phyloP scores from a whole-genome alignment of 345 rosid genomes.

The Citrus trifoliata region DNA sequence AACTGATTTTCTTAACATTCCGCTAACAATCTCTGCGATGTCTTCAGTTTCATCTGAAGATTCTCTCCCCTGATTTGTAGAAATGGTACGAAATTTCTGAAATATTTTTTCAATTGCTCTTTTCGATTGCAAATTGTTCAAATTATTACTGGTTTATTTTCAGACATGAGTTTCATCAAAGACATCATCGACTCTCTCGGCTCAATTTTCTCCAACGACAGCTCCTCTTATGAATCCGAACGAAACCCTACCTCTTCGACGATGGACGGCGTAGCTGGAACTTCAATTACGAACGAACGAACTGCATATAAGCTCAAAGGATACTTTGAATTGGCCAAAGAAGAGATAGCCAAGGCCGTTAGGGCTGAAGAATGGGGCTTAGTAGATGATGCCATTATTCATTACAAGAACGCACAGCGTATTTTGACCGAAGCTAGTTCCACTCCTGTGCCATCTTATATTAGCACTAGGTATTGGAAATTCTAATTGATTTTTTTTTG shows the following conservation, averaged over 20 bases:
- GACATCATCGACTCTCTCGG: conserved; percentile 59
- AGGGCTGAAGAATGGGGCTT: conserved; percentile 95
- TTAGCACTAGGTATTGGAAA: conserved; percentile 49
- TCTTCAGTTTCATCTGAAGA: not conserved
- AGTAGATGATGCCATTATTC: conserved; percentile 66
- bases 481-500: not conserved
- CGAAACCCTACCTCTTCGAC: conserved; percentile 30
- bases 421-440: conserved; percentile 67
- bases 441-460: conserved; percentile 66
- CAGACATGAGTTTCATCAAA: conserved; percentile 64
- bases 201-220: conserved; percentile 41
- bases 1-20: no score
- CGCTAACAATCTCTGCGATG: not conserved
- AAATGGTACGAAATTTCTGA: not conserved
- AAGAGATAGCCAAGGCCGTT: conserved; percentile 76
- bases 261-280: conserved; percentile 52
- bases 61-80: not conserved
- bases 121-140: not conserved
- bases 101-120: not conserved
- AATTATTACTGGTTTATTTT: not conserved
- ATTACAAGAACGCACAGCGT: conserved; percentile 76
- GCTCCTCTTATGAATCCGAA: conserved; percentile 21
- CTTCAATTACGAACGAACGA: conserved; percentile 61
- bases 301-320: conserved; percentile 88
- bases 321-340: conserved; percentile 79